Conservation (phyloP, 495 filamentous ascomycete genomes). For the Parmelia sp. region DNA sequence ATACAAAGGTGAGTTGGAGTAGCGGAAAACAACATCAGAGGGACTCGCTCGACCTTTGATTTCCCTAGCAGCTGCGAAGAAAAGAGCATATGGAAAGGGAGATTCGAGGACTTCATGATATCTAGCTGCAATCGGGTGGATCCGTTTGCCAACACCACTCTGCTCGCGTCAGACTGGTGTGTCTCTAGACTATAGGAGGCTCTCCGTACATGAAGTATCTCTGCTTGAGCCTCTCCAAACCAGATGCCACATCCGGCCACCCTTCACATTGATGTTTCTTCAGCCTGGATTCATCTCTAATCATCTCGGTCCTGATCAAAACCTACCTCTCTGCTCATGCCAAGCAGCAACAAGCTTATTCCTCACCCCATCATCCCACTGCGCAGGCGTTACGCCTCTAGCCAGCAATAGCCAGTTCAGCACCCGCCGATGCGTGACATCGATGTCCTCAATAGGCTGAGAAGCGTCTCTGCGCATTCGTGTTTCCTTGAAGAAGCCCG, state of each 20-base stretch:
- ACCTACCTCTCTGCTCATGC: slow-evolving; percentile 25
- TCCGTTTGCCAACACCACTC: slow-evolving; percentile 48
- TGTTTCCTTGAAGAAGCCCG: slow-evolving; percentile 26
- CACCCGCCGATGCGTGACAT: slow-evolving; percentile 29
- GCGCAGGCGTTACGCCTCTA: slow-evolving; percentile 15
- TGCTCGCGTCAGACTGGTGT: neutral
- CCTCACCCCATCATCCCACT: slow-evolving; percentile 20
- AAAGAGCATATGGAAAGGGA: slow-evolving; percentile 47
- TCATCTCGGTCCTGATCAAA: neutral
- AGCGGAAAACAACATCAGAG: neutral
- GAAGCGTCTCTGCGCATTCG: slow-evolving; percentile 16
- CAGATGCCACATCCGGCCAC: slow-evolving; percentile 13
- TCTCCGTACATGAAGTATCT: slow-evolving; percentile 8
- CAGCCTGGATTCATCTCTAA: neutral
- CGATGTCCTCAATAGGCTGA: slow-evolving; percentile 27
- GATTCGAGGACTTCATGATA: slow-evolving; percentile 40
- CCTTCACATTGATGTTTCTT: slow-evolving; percentile 1
- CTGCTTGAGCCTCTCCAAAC: slow-evolving; percentile 11
- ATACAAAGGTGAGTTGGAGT: slow-evolving; percentile 27
- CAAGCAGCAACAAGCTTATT: slow-evolving; percentile 15
- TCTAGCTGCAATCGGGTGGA: slow-evolving; percentile 51
- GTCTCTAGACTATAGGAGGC: neutral
- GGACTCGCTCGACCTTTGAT: slow-evolving; percentile 3
- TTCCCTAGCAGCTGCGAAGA: slow-evolving; percentile 45
- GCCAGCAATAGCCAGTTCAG: slow-evolving; percentile 24